Base-by-base conservation (phyloP, 1,284 basidiomycete genomes). In the Cystobasidiaceae sp. region DNA sequence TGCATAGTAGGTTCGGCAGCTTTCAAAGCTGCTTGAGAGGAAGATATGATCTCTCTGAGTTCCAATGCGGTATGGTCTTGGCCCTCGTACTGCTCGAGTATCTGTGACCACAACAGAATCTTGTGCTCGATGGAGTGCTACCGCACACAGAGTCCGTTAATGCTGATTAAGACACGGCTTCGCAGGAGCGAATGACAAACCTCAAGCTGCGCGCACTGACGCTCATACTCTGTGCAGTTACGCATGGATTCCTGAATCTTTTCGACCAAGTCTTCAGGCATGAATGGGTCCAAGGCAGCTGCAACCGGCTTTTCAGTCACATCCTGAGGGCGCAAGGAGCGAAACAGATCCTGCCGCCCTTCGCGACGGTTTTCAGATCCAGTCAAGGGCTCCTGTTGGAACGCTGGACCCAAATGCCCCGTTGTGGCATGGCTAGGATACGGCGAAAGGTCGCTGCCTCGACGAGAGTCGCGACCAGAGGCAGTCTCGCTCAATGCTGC, bases 41-140 rank as follows among this genome's bases (percentile, higher is more conserved):
- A 23, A 21, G 51, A 33, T 7, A 64, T 55, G 19, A 39, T 34
- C 28, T 64, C 61, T 27, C 61, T 28, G 15, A 64, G 39, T 15
- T 64, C 61, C 15, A 52, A 45, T 5, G 52, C 61, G 9, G 61
- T 64, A 27, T 43, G 44, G 23, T 64, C 61, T 30, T 64, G 61
- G 9, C 21, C 32, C 41, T 64, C 61, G 28, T 64, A 64, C 25
- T 64, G 39, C 37, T 64, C 52, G 27, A 64, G 44, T 21, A 64
- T 56, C 23, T 64, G 49, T 6, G 51, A 41, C 37, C 50, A 64
- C 25, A 64, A 37, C 15, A 64, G 61, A 32, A 64, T 64, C 51
- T 64, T 64, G 52, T 64, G 61, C 44, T 64, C 61, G 8, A 64
- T 64, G 32, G 43, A 56, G 39, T 64, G 61, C 61, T 59, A 19